Conservation (phyloP, 1,284 basidiomycete genomes). For the Earliella scabrosa region DNA sequence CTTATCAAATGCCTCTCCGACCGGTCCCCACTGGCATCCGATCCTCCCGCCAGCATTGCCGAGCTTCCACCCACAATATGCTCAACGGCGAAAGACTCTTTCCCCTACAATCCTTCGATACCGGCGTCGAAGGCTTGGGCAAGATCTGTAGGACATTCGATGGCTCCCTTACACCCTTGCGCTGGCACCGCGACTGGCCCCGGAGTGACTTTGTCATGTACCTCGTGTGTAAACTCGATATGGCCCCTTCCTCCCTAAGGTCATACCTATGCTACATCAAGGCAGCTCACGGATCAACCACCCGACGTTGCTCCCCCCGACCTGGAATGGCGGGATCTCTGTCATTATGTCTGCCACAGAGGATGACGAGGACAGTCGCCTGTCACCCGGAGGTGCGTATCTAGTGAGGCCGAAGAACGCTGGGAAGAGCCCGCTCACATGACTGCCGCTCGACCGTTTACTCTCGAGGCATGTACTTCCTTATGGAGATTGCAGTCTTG, state of each 20-base stretch:
- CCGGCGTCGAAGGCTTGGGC: slow-evolving; percentile 68
- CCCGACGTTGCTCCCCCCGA: slow-evolving; percentile 53
- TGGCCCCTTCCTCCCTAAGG: too few relatives aligned
- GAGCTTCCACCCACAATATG: too few relatives aligned
- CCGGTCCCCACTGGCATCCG: too few relatives aligned
- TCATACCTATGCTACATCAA: too few relatives aligned
- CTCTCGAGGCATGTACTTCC: slow-evolving; percentile 56
- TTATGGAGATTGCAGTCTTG: too few relatives aligned
- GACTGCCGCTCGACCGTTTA: slow-evolving; percentile 77
- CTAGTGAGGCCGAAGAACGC: slow-evolving; percentile 83
- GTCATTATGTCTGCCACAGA: slow-evolving; percentile 41
- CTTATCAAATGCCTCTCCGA: slow-evolving; percentile 44
- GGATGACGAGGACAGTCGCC: slow-evolving; percentile 1
- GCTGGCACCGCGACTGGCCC: slow-evolving; percentile 35
- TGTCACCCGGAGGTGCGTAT: slow-evolving; percentile 34
- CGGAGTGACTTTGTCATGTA: slow-evolving; percentile 47
- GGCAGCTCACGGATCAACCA: slow-evolving; percentile 45
- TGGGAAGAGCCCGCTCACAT: slow-evolving; percentile 90
- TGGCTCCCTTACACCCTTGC: slow-evolving; percentile 54
- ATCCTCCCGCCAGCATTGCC: too few relatives aligned
- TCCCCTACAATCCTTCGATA: slow-evolving; percentile 55
- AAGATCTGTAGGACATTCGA: slow-evolving; percentile 64
- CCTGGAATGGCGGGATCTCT: slow-evolving; percentile 61
- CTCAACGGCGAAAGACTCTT: slow-evolving; percentile 36
- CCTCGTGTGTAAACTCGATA: slow-evolving; percentile 50